Evolutionary conservation across 2,329 filamentous ascomycete species (phyloP).

Genomic region (Zarea fungicola): DNA sequence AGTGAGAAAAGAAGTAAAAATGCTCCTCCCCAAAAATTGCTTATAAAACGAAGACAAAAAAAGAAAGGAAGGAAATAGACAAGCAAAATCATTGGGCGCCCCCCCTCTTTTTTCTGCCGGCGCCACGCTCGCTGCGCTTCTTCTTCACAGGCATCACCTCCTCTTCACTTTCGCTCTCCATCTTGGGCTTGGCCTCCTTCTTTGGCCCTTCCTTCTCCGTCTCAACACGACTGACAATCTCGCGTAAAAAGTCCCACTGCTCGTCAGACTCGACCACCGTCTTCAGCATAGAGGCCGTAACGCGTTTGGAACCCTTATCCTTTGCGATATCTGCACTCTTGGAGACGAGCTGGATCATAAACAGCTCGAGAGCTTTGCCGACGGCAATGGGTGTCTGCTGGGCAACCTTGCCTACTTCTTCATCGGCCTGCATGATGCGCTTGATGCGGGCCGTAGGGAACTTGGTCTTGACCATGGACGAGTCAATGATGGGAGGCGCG

Average conservation of each 20-base stretch:
- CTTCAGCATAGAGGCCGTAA: conserved; percentile 88
- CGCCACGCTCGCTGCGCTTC: conserved; percentile 28
- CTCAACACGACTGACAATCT: conserved; percentile 83
- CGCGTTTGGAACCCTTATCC: conserved; percentile 78
- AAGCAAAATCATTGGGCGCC: neutral
- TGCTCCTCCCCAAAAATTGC: too few species aligned
- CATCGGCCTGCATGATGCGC: conserved; percentile 98
- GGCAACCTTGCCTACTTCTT: conserved; percentile 96
- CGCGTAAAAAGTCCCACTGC: conserved; percentile 88
- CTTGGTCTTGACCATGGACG: conserved; percentile 81
- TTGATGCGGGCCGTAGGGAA: conserved; percentile 98
- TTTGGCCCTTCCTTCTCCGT: conserved; percentile 45
- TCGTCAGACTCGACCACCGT: conserved; percentile 82
- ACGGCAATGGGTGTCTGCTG: conserved; percentile 96
- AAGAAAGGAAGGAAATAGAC: neutral
- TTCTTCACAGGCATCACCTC: conserved; percentile 45
- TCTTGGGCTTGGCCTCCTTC: conserved; percentile 41
- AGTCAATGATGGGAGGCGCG: conserved; percentile 42
- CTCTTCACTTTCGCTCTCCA: conserved; percentile 47
- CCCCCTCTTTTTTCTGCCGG: conserved; percentile 40
- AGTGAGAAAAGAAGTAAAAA: too few species aligned
- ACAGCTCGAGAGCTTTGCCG: conserved; percentile 90
- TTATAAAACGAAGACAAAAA: neutral
- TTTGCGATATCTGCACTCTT: conserved; percentile 82
- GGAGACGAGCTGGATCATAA: conserved; percentile 91